phyloP scores from a whole-genome alignment of 2,329 filamentous ascomycete genomes.

The Curvularia verruculosa region DNA sequence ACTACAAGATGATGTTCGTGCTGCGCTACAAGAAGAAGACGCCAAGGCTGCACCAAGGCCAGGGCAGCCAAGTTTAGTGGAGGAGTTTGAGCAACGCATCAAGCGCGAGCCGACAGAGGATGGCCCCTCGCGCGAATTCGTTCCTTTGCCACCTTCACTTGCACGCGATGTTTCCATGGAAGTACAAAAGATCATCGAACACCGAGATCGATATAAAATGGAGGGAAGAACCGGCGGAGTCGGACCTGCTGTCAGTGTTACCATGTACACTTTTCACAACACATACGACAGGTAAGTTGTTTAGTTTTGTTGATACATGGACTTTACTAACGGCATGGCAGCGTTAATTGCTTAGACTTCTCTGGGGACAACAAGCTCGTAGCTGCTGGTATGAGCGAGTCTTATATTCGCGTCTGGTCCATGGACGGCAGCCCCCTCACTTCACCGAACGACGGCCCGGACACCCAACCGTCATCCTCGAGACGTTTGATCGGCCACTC shows the following conservation, averaged over 20 bases:
- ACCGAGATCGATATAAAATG: conserved; percentile 88
- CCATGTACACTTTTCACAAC: conserved; percentile 99
- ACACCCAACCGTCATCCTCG: conserved; percentile 69
- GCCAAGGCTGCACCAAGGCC: conserved; percentile 71
- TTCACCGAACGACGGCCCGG: conserved; percentile 63
- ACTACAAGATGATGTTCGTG: conserved; percentile 81
- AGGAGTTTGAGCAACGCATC: conserved; percentile 85
- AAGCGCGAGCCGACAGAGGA: conserved; percentile 92
- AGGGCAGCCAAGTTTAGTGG: conserved; percentile 76
- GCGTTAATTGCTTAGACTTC: conserved; percentile 92
- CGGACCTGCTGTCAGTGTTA: conserved; percentile 82
- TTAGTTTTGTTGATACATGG: neutral
- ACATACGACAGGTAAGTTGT: conserved; percentile 80
- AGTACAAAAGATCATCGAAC: conserved; percentile 90
- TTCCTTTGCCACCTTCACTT: conserved; percentile 86
- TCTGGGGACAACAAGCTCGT: conserved; percentile 88
- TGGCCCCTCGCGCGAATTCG: conserved; percentile 74
- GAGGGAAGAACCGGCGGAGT: conserved; percentile 82
- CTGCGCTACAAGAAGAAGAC: conserved; percentile 86
- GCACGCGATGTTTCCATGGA: conserved; percentile 92
- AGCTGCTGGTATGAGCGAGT: conserved; percentile 88
- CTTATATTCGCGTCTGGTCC: conserved; percentile 94
- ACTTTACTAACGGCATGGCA: conserved; percentile 44
- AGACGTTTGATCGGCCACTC: conserved; percentile 83
- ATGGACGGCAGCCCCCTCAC: conserved; percentile 82